Evolutionary conservation across 768 basidiomycete species (phyloP), one percentile per base, ranked within the genome.

Genomic region (Auriscalpium vulgare): DNA sequence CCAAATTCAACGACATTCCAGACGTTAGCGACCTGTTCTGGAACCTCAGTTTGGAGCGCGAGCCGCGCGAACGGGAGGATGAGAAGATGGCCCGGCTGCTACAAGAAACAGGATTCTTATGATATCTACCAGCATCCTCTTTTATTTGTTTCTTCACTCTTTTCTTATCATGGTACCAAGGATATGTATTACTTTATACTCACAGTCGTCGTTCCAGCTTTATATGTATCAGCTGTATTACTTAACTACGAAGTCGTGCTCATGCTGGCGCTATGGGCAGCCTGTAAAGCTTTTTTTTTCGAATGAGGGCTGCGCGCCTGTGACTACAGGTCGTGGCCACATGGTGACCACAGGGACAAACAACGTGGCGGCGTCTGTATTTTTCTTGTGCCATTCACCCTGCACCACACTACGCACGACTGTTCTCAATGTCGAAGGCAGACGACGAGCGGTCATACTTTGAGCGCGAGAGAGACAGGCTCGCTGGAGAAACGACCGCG

Each of bases 41-140:
- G 87, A 79, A 84, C 54, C 76, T 89, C 55, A 92, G 89, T 71
- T 74, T 95, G 55, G 84, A 88, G 65, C 78, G 91, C 19, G 95
- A 99, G 68, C 95, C 95, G 17, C 80, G 93, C 58, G 95, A 99
- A 72, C 79, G 92, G 47, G 95, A 97, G 63, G 93, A 95, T 62
- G 95, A 97, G 74, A 92, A 93, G 77, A 95, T 97, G 91, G 90
- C 91, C 9, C 78, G 91, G 49, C 72, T 93, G 57, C 72, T 93
- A 45, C 91, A 93, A 67, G 91, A 93, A 70, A 91, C 88, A 57
- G 91, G 91, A 44, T 93, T 93, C 75, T 72, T 91, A 72, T 91
- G 67, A 45, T 55, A 29, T 45, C n/a, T 44, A 14, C 13, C 19
- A 34, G 16, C 36, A 11, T 50, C 10, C 14, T 17, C 35, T 58